phyloP scores from a whole-genome alignment of 805 yeast genomes.

The Yamadazyma kitorensis region DNA sequence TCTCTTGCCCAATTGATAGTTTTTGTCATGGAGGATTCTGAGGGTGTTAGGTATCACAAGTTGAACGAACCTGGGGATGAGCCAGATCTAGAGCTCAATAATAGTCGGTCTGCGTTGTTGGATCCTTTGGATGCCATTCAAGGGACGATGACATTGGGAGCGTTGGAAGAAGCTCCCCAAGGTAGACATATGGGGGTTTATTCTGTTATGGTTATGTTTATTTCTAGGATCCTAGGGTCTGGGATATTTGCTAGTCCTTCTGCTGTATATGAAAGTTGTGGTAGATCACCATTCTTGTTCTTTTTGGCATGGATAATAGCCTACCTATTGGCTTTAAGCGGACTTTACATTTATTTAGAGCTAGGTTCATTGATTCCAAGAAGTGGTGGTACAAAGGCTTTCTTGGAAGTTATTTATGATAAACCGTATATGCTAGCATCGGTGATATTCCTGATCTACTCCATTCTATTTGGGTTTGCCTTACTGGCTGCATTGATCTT shows the following conservation, averaged over 20 bases:
- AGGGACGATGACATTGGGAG: slow-evolving; percentile 17
- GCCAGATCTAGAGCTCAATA: slow-evolving; percentile 1
- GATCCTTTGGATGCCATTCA: slow-evolving; percentile 6
- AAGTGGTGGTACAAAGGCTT: slow-evolving; percentile 75
- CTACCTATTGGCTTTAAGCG: slow-evolving; percentile 61
- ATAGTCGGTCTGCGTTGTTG: slow-evolving; percentile 8
- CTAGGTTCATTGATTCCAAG: slow-evolving; percentile 69
- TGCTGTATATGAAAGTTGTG: slow-evolving; percentile 62
- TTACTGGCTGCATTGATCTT: slow-evolving; percentile 56
- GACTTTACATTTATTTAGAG: slow-evolving; percentile 64
- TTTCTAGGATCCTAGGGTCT: slow-evolving; percentile 72
- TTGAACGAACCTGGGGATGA: not conserved
- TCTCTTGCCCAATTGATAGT: too few species aligned
- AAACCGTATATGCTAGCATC: slow-evolving; percentile 56
- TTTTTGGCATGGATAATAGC: slow-evolving; percentile 63
- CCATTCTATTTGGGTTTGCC: slow-evolving; percentile 54
- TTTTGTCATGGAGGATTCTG: too few species aligned
- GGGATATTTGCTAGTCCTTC: slow-evolving; percentile 77
- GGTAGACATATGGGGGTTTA: slow-evolving; percentile 73
- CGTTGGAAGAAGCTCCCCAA: slow-evolving; percentile 58
- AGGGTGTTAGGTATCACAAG: not conserved
- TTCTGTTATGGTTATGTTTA: slow-evolving; percentile 60
- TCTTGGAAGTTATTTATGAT: slow-evolving; percentile 63
- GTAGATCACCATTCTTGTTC: slow-evolving; percentile 62
- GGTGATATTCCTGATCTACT: slow-evolving; percentile 47